A percentile compares a stretch with the other conserved stretches of the same genome.
phyloP scores from a whole-genome alignment of 495 filamentous ascomycete genomes.

The Hamigera avellanea region DNA sequence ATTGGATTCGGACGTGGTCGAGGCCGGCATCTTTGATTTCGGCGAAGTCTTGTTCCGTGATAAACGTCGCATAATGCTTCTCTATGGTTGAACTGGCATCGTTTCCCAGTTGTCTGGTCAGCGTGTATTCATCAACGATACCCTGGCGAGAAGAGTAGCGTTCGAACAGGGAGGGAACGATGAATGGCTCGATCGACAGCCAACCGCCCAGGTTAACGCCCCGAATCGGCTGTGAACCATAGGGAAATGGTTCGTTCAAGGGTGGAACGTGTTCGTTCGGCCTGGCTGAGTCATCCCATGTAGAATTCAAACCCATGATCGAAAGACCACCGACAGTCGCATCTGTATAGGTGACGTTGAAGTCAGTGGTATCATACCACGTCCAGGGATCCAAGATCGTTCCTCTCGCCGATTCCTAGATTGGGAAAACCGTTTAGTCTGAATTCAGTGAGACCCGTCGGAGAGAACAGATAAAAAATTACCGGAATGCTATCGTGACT shows the following conservation, averaged over 20 bases:
- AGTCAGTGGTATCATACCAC: slow-evolving; percentile 85
- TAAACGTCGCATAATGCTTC: slow-evolving; percentile 81
- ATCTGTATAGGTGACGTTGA: slow-evolving; percentile 90
- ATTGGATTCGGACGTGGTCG: slow-evolving; percentile 92
- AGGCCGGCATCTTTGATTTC: slow-evolving; percentile 82
- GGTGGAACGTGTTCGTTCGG: slow-evolving; percentile 73
- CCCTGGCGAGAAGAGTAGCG: slow-evolving; percentile 45
- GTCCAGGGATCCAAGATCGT: slow-evolving; percentile 80
- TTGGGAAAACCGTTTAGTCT: not conserved
- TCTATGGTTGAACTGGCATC: slow-evolving; percentile 55
- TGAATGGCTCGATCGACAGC: slow-evolving; percentile 90
- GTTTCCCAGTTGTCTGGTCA: slow-evolving; percentile 57
- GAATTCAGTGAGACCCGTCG: too few relatives aligned
- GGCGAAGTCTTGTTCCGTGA: slow-evolving; percentile 69
- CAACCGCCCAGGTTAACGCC: slow-evolving; percentile 94
- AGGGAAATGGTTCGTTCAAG: slow-evolving; percentile 58
- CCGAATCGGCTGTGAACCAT: slow-evolving; percentile 65
- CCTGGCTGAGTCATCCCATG: slow-evolving; percentile 72
- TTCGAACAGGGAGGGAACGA: slow-evolving; percentile 82
- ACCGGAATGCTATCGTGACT: slow-evolving; percentile 52
- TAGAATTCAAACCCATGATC: slow-evolving; percentile 77
- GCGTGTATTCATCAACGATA: slow-evolving; percentile 82
- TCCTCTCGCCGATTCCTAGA: slow-evolving; percentile 46
- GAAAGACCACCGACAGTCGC: slow-evolving; percentile 74
- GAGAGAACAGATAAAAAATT: slow-evolving; percentile 4